Evolutionary conservation across 2,329 filamentous ascomycete species (phyloP), one percentile per base, ranked within the genome.

Genomic region (Penicillium freii): DNA sequence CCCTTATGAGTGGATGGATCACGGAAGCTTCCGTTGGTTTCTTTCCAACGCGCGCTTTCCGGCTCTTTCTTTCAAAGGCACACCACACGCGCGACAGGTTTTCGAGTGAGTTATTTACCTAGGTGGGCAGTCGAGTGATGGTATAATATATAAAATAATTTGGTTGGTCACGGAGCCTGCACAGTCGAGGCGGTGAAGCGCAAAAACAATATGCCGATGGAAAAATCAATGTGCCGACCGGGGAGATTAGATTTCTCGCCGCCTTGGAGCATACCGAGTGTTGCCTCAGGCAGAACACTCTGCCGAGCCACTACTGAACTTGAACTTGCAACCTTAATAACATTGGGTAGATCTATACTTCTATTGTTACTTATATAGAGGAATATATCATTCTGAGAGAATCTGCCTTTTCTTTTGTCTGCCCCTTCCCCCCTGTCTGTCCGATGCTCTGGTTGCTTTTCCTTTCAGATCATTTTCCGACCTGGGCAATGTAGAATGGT

Each of bases 1-100:
- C 72, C 71, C 71, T 73, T 74, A n/a, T 31, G 27, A 43, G 29
- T 51, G 38, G 48, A 50, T 40, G n/a, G 15, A 31, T 42, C n/a
- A 23, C n/a, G n/a, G 17, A 21, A 17, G 17, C 3, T 42, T 42
- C 36, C 36, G 13, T 23, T 7, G 25, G 19, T 13, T 43, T 43
- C n/a, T 13, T 43, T 31, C n/a, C 7, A 19, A 11, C 6, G 7
- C 17, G 2, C 48, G 25, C 27, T 21, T 31, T 38, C 10, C 3
- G 33, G 6, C 4, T n/a, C 11, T 29, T 50, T 40, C 11, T 34
- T 47, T 13, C 10, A 11, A 15, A 11, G n/a, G 13, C 11, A 15
- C 33, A 7, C 19, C 1, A 27, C 11, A 50, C 19, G 27, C 7
- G 21, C 48, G 25, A 39, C 19, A 40, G 19, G n/a, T 4, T 8